Percentiles rank a stretch among this genome's conserved stretches.
These are phyloP conservation scores for Komagataella pseudopastoris DNA, from an alignment of 805 yeast genomes.

Conservation along the genomic window DNA sequence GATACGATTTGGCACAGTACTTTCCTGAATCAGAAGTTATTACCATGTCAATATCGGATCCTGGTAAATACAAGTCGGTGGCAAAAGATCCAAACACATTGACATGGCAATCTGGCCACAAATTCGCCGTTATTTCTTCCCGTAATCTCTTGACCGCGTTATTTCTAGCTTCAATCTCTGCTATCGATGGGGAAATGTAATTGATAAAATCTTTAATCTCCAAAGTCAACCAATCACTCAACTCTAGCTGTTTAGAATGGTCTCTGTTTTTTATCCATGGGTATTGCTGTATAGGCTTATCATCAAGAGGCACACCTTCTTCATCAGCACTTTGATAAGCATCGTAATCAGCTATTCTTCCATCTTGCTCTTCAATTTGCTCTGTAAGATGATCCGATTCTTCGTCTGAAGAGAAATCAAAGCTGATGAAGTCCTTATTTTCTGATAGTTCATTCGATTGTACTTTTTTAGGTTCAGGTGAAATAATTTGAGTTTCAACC, in stretches of 20 bases:
- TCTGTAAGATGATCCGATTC: conserved; percentile 13
- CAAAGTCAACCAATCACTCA: conserved; percentile 75
- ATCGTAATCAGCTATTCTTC: conserved; percentile 21
- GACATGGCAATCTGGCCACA: conserved; percentile 73
- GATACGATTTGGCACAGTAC: conserved; percentile 46
- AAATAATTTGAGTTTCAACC: background rate
- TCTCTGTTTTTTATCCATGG: conserved; percentile 79
- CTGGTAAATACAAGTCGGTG: conserved; percentile 85
- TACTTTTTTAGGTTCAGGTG: background rate
- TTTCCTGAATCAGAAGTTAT: conserved; percentile 48
- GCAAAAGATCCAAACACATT: conserved; percentile 92
- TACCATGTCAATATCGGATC: conserved; percentile 93
- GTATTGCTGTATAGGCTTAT: conserved; percentile 18
- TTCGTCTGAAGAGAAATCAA: conserved; percentile 35
- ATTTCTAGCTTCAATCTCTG: conserved; percentile 59
- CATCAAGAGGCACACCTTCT: conserved; percentile 8
- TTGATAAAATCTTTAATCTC: conserved; percentile 78
- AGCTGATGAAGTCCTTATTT: conserved; percentile 41
- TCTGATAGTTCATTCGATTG: conserved; percentile 23
- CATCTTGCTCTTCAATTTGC: conserved; percentile 12
- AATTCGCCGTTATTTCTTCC: conserved; percentile 28
- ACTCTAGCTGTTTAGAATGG: conserved; percentile 62
- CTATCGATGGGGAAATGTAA: conserved; percentile 73
- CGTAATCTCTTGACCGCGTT: conserved; percentile 48
- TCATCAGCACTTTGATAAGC: conserved; percentile 14